Base-by-base conservation (phyloP, 139 green algal species). In the Chlorella sp. region DNA sequence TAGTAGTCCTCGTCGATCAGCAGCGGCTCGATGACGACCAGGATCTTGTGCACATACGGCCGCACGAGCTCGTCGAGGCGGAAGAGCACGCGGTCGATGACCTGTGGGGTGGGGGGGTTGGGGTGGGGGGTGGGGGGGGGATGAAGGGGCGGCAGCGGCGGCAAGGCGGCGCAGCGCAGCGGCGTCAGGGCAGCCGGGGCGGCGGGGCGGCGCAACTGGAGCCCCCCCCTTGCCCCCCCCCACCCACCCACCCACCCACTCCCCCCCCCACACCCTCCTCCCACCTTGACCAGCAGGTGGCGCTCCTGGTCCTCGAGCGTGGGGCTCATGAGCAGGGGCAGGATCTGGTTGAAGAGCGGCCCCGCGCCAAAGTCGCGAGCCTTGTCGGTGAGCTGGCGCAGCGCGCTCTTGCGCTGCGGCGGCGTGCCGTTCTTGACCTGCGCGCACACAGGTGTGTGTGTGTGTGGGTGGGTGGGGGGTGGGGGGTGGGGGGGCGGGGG, bases 1-100 rank as follows among this genome's bases (percentile, higher is more conserved):
- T 99, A 99, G 89, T 99, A 99, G 87, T 99, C 96, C 88, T 99
- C 96, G 73, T 99, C 96, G 77, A 99, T 99, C 12, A 99, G 89
- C 86, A 99, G 89, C 23, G 96, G 96, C 90, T 99, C 94, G 72
- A 99, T 99, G 60, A 99, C 96, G 40, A 99, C 96, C 75, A 99
- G 90, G 78, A 99, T 99, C 86, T 99, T 99, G 91, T 99, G 96
- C 76, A 98, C 95, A 70, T 94, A 99, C 8, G 96, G 96, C 11
- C 96, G 89, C 50, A 99, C 96, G 45, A 99, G 87, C 83, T 99
- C 96, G 68, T 99, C 96, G 79, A 99, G 88, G 83, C 97, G 97
- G 91, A 96, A 98, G 69, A 99, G 88, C 53, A 99, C 91, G 69
- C 96, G 87, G 79, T 97, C 91, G 38, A 97, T 95, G 55, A 97